phyloP scores from a whole-genome alignment of 371 early-diverging fungal species.

The Batkoa obscura region DNA sequence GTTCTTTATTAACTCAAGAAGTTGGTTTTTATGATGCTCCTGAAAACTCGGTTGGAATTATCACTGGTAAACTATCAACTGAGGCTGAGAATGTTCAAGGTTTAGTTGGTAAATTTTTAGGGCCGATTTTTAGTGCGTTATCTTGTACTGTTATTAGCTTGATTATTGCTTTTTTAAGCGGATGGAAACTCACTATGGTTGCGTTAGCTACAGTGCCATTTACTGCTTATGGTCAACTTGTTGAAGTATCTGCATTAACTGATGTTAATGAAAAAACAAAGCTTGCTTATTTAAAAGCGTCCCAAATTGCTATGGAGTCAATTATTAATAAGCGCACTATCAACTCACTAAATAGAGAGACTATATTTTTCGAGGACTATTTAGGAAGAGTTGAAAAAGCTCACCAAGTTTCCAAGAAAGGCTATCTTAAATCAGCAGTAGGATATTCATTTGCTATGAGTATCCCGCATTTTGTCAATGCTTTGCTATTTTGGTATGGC shows the following conservation, averaged over 20 bases:
- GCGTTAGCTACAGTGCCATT: constrained; percentile 25
- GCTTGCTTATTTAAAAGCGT: constrained; percentile 44
- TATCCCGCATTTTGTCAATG: constrained; percentile 37
- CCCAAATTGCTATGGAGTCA: constrained; percentile 65
- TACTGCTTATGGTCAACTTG: constrained; percentile 18
- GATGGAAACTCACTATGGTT: constrained; percentile 74
- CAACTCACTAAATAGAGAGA: constrained; percentile 57
- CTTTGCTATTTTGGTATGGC: constrained; percentile 25
- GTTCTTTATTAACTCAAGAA: constrained; percentile 52
- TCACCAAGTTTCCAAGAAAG: constrained; percentile 31
- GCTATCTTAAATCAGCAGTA: constrained; percentile 28
- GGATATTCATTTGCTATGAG: constrained; percentile 50
- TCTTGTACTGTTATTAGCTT: constrained; percentile 22
- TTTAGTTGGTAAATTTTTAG: constrained; percentile 42
- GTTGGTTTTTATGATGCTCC: constrained; percentile 72
- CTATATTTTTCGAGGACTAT: constrained; percentile 35
- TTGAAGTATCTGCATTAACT: constrained; percentile 14
- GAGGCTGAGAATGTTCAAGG: constrained; percentile 55
- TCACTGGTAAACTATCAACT: constrained; percentile 61
- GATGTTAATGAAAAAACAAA: constrained; percentile 36
- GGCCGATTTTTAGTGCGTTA: constrained; percentile 31
- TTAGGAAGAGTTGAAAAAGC: constrained; percentile 34
- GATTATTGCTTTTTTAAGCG: constrained; percentile 35
- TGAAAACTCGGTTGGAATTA: constrained; percentile 59
- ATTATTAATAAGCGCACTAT: constrained; percentile 74